A percentile compares a stretch with the other conserved stretches of the same genome.
Evolutionary conservation across 2,329 filamentous ascomycete species (phyloP).

Genomic region (Aspergillus hiratsukae): DNA sequence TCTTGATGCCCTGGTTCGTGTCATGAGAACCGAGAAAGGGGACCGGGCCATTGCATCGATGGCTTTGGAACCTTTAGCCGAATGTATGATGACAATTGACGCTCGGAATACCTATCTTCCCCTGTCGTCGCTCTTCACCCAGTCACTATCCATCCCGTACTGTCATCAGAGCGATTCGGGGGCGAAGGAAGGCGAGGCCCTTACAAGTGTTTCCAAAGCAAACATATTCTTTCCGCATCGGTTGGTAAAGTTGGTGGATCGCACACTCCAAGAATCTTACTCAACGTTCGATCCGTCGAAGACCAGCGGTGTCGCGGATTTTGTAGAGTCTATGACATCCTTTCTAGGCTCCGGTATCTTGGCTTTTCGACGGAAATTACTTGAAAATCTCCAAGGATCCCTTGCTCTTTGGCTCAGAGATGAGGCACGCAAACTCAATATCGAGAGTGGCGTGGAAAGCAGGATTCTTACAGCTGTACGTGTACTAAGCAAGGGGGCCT

Average conservation of each 20-base stretch:
- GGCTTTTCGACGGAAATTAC: conserved; percentile 50
- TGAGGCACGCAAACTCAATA: conserved; percentile 22
- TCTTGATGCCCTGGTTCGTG: conserved; percentile 53
- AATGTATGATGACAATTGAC: conserved; percentile 39
- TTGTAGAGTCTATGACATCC: conserved; percentile 52
- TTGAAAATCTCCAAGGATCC: conserved; percentile 55
- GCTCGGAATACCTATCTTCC: conserved; percentile 32
- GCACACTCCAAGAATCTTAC: conserved; percentile 55
- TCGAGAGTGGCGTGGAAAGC: conserved; percentile 25
- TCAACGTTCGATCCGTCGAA: conserved; percentile 37
- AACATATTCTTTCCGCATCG: conserved; percentile 40
- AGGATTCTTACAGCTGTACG: conserved; percentile 33
- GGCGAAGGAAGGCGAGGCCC: not conserved
- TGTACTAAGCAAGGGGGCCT: conserved; percentile 9
- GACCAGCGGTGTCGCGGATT: conserved; percentile 37
- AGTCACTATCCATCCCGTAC: conserved; percentile 34
- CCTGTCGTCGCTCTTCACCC: conserved; percentile 27
- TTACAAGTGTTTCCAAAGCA: not conserved
- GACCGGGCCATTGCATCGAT: conserved; percentile 62
- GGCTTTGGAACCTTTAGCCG: conserved; percentile 68
- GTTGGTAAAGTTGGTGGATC: conserved; percentile 58
- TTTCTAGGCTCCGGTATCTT: conserved; percentile 51
- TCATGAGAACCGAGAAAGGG: conserved; percentile 60
- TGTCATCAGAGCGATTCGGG: conserved; percentile 8
- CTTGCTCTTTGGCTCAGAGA: conserved; percentile 35